These are phyloP conservation scores for Boletus smithii DNA, from an alignment of 1,284 basidiomycete genomes.

Conservation along the genomic window DNA sequence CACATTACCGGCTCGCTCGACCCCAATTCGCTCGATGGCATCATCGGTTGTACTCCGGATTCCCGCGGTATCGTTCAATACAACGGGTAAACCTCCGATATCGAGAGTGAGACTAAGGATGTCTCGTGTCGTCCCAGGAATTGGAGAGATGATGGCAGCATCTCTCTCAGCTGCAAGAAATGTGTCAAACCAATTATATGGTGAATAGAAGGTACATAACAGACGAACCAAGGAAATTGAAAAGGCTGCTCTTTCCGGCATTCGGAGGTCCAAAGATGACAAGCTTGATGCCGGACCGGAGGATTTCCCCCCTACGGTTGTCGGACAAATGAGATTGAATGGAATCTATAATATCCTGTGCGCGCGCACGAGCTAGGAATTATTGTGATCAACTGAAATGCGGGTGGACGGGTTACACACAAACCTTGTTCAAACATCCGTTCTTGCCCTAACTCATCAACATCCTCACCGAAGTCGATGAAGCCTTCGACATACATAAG, in stretches of 20 bases:
- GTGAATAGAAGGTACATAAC: background rate
- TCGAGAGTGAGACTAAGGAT: conserved; percentile 81
- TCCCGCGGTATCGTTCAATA: conserved; percentile 83
- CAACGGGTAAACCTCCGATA: conserved; percentile 79
- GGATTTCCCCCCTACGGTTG: conserved; percentile 73
- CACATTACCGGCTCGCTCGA: conserved; percentile 67
- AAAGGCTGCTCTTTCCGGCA: conserved; percentile 81
- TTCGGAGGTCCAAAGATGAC: conserved; percentile 90
- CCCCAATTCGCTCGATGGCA: conserved; percentile 78
- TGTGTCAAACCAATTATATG: background rate
- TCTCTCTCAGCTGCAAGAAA: conserved; percentile 65
- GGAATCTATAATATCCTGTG: conserved; percentile 42
- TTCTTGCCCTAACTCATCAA: conserved; percentile 50
- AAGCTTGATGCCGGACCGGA: conserved; percentile 76
- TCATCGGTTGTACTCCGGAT: conserved; percentile 65
- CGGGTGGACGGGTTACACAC: background rate
- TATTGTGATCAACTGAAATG: background rate
- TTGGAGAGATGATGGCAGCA: conserved; percentile 82
- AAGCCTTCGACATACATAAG: conserved; percentile 80
- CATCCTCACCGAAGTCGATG: conserved; percentile 89
- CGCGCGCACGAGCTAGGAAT: conserved; percentile 46
- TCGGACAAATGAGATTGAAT: conserved; percentile 63
- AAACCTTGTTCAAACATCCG: conserved; percentile 64
- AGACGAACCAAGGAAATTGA: conserved; percentile 74
- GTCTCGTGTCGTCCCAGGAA: conserved; percentile 87